Evolutionary conservation across 352 stramenopile species (phyloP), one percentile per base, ranked within the genome.

Genomic region (Phytophthora sojae): DNA sequence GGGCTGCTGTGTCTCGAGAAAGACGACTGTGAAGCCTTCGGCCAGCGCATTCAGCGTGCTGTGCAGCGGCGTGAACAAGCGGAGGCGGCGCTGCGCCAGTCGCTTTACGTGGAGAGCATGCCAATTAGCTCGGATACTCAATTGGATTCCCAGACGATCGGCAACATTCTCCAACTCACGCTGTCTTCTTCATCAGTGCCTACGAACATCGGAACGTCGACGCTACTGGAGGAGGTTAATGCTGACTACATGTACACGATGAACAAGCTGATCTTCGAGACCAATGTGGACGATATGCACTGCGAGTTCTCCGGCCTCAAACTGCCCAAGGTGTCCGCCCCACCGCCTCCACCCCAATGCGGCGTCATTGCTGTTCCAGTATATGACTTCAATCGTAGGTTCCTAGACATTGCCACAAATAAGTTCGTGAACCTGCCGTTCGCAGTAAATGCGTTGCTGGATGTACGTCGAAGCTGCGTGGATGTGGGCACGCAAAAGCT

Each of bases 221-320:
- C 60, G 9, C 62, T 98, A 0, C 62, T 98, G 1, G 82, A 97
- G 59, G 93, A 99, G 78, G 91, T 98, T 30, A 97, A 96, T 69
- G 71, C 82, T 4, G 89, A 97, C 64, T 98, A 98, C 75, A 94
- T 96, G 79, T 83, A 93, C 32, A 92, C 92, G 23, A 98, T 98
- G 92, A 99, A 99, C 88, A 86, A 92, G 32, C 71, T 99, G 17
- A 85, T 98, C 6, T 93, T 98, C 21, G 86, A 94, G 49, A 86
- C 85, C 7, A 94, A 90, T 23, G 55, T 85, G n/a, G 64, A 81
- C 35, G 87, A 96, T 44, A 49, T 92, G n/a, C 59, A 71, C 23
- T 32, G 26, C n/a, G 87, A 92, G 45, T 91, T 93, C 53, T 69
- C 72, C 0, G 79, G 90, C 35, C 64, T 96, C 3, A 73, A 64